These are phyloP conservation scores for Pseudogymnoascus sp. DNA, from an alignment of 2,329 filamentous ascomycete species.

Conservation along the genomic window DNA sequence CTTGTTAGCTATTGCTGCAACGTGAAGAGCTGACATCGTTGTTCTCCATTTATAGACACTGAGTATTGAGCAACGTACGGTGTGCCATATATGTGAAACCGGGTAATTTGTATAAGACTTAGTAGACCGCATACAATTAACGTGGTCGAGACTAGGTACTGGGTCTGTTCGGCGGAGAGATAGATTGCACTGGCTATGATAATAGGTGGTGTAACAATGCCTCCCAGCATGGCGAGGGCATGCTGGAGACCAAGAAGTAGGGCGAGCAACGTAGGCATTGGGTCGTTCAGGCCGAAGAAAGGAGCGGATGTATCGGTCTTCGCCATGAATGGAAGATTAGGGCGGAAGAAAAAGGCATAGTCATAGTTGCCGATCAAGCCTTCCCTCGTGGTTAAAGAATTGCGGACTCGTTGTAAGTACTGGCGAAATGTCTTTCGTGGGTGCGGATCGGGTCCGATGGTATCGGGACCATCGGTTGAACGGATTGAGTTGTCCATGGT, in stretches of 20 bases:
- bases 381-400: slow-evolving; percentile 45
- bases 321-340: slow-evolving; percentile 72
- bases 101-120: slow-evolving; percentile 56
- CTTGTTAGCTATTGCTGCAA: not conserved
- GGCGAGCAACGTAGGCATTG: slow-evolving; percentile 58
- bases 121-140: slow-evolving; percentile 60
- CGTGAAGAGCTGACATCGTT: no score
- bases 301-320: slow-evolving; percentile 48
- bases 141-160: slow-evolving; percentile 61
- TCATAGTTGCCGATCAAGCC: slow-evolving; percentile 81
- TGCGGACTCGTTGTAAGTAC: slow-evolving; percentile 31
- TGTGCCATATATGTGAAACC: slow-evolving; percentile 53
- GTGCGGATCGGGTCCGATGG: slow-evolving; percentile 34
- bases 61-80: slow-evolving; percentile 32
- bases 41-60: not conserved
- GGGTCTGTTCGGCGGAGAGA: slow-evolving; percentile 42
- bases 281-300: slow-evolving; percentile 61
- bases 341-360: slow-evolving; percentile 62
- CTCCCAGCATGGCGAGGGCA: slow-evolving; percentile 56
- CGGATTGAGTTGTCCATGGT: not conserved
- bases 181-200: slow-evolving; percentile 53
- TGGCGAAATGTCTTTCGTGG: slow-evolving; percentile 34
- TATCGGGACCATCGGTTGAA: slow-evolving; percentile 30
- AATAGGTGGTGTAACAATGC: slow-evolving; percentile 50
- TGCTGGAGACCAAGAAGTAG: slow-evolving; percentile 62